Conservation (phyloP, 257 asterid genomes). For the Jaltomata sinuosa region DNA sequence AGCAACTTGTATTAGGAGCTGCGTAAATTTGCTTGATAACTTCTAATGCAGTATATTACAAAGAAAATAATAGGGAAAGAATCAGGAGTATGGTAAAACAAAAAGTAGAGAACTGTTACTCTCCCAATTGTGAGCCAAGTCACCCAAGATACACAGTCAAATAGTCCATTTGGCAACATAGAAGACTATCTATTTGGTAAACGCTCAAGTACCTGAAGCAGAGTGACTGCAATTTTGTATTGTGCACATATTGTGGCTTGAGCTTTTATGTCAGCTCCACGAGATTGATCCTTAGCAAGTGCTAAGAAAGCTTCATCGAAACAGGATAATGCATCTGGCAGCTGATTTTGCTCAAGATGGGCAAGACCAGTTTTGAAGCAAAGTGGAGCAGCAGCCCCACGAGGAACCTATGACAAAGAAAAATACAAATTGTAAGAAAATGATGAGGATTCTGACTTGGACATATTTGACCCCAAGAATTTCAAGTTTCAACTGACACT, state of each 20-base stretch:
- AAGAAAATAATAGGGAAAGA: background rate
- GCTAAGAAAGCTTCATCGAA: constrained; percentile 97
- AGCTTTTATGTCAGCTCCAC: constrained; percentile 98
- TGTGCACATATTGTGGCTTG: constrained; percentile 99
- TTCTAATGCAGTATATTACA: background rate
- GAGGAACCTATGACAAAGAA: constrained; percentile 66
- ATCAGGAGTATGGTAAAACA: background rate
- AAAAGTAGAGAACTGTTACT: background rate
- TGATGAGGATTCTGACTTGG: background rate
- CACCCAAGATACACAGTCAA: background rate
- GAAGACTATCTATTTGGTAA: background rate
- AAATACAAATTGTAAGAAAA: background rate
- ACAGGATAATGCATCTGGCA: constrained; percentile 97
- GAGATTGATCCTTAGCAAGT: constrained; percentile 97
- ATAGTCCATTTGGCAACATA: background rate
- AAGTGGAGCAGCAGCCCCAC: constrained; percentile 91
- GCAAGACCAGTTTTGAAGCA: constrained; percentile 96
- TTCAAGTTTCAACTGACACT: background rate
- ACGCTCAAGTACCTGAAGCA: constrained; percentile 61
- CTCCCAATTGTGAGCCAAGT: background rate
- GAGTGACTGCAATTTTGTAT: constrained; percentile 96
- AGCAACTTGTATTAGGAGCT: background rate
- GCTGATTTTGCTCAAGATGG: constrained; percentile 98
- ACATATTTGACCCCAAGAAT: background rate
- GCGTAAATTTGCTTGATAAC: background rate